Evolutionary conservation across 1,284 basidiomycete species (phyloP).

Genomic region (Ustilago shanxiensis): DNA sequence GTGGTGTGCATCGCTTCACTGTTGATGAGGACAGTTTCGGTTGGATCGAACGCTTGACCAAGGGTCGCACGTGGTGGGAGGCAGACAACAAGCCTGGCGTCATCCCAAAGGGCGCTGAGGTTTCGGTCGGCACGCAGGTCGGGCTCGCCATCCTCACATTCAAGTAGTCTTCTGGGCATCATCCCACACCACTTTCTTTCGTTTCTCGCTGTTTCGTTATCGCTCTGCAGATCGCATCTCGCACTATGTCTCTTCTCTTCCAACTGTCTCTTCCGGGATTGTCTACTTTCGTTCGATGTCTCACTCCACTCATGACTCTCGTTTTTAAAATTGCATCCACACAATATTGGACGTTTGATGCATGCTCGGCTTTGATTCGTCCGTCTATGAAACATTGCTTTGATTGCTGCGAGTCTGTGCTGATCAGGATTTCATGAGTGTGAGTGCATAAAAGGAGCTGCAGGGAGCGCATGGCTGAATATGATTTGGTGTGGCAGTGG

Average conservation of each 20-base stretch:
- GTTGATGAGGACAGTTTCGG: conserved; percentile 48
- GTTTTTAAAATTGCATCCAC: conserved; percentile 3
- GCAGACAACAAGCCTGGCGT: conserved; percentile 10
- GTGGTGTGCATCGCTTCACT: conserved; percentile 32
- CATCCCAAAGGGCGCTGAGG: conserved; percentile 30
- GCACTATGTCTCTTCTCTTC: conserved; percentile 5
- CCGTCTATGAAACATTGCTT: conserved; percentile 11
- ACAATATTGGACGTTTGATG: conserved; percentile 3
- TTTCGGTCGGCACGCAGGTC: conserved; percentile 34
- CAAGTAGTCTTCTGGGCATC: conserved; percentile 19
- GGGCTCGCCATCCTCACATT: conserved; percentile 43
- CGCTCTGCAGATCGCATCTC: conserved; percentile 15
- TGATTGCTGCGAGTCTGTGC: background rate
- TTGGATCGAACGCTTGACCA: conserved; percentile 45
- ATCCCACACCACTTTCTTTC: background rate
- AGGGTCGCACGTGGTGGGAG: conserved; percentile 42
- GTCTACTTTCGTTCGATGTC: background rate
- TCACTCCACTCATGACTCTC: background rate
- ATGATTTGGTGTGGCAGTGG: background rate
- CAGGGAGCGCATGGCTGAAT: background rate
- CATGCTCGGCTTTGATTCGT: background rate
- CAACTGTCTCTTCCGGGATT: conserved; percentile 7
- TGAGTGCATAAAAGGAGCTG: background rate
- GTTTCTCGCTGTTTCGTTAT: conserved; percentile 3
- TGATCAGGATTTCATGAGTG: no score